Base-by-base conservation (phyloP, 2,329 filamentous ascomycete genomes). In the Tolypocladium paradoxum region DNA sequence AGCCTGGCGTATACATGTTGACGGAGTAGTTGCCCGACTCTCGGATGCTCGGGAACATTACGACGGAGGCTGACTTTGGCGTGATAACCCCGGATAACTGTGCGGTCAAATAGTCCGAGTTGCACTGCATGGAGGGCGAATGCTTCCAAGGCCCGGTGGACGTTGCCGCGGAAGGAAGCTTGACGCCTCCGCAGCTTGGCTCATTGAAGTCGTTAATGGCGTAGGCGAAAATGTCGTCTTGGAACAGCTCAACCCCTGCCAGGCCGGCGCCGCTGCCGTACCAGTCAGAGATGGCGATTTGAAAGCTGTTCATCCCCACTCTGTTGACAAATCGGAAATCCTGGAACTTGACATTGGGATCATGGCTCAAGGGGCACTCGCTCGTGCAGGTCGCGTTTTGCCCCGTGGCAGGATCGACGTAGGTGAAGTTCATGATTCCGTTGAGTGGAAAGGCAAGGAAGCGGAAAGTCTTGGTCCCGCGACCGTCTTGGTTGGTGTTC, bases 381-480 rank as follows among this genome's bases (percentile, higher is more conserved):
- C 83, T 85, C 51, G 91, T 90, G 71, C 93, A 99, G 54, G 79
- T 84, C 33, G 74, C 71, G 53, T 85, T 84, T 50, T 80, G 73
- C 29, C 87, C 86, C 2, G 82, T 87, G 38, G 66, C 73, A 27
- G 87, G 85, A 63, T 97, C 90, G 57, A 84, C 84, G 62, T 93
- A 97, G 37, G 90, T 95, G 64, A 99, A 78, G 70, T 97, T 96
- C 84, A 99, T 88, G 66, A 99, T 96, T 51, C 93, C 93, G 57
- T 88, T 85, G 63, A 92, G 82, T 6, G 92, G 91, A 54, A 92
- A 74, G 20, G 90, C 88, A 24, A 88, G 89, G 65, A 90, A 95
- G 54, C 90, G 83, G 73, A 89, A 99, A 0, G 86, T 88, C 72
- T 88, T 88, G 33, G 91, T 96, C 33, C 93, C 91, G 58, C 90